Percentiles rank a stretch among this genome's conserved stretches.
phyloP scores from a whole-genome alignment of 306 rosid species.

The Pyrus pyrifolia region DNA sequence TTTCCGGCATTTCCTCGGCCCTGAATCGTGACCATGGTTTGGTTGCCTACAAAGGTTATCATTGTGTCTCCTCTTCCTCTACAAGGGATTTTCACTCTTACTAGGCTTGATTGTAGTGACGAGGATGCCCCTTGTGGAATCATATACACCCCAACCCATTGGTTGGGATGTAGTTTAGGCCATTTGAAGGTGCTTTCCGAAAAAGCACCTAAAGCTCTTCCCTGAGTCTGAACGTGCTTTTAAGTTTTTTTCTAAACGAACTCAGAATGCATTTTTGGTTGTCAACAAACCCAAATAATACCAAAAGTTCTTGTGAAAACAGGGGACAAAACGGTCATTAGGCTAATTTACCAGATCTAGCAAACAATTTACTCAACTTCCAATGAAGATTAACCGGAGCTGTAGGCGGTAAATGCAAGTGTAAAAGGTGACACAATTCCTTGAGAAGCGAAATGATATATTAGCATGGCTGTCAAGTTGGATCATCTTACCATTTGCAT shows the following conservation, averaged over 20 bases:
- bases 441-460: slow-evolving; percentile 8
- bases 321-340: background rate
- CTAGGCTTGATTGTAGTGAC: background rate
- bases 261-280: no score
- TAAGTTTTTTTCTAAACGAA: no score
- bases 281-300: no score
- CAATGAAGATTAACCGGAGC: slow-evolving; percentile 1
- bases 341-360: background rate
- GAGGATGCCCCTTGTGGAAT: background rate
- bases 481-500: slow-evolving; percentile 22
- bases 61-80: background rate
- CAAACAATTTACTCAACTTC: background rate
- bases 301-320: no score
- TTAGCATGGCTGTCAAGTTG: slow-evolving; percentile 13
- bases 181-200: no score
- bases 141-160: background rate
- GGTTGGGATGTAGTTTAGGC: no score
- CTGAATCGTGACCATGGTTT: background rate
- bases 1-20: slow-evolving; percentile 9
- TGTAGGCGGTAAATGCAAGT: slow-evolving; percentile 11
- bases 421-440: slow-evolving; percentile 10
- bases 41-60: background rate
- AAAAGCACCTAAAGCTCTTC: no score
- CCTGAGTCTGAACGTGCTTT: no score
- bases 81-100: background rate